Evolutionary conservation across 2,329 filamentous ascomycete species (phyloP), one percentile per base, ranked within the genome.

Genomic region (Torrubiella hemipterigena): DNA sequence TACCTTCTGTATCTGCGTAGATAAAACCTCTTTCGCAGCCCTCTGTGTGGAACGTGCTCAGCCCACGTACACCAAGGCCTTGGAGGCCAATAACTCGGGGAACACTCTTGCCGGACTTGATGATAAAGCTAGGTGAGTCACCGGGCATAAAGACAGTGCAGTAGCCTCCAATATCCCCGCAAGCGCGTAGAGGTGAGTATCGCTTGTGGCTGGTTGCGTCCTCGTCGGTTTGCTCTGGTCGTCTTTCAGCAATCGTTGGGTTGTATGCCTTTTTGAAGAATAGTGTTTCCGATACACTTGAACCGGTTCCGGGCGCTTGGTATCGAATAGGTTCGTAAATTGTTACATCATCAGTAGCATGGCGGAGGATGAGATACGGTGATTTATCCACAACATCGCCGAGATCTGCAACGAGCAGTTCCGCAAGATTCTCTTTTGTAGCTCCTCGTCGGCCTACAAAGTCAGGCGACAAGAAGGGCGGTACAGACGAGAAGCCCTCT

Each of bases 71-170:
- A 7, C 72, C 70, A 11, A 67, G 61, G 1, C 81, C 79, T 37
- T 78, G 73, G 2, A 95, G 59, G 9, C 73, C 68, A n/a, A 93
- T 55, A 11, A 94, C 70, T 41, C 75, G 77, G 0, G 89, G 86
- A 5, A 69, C 56, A 31, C 79, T 86, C 41, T 84, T 81, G 21
- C 84, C 72, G 29, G 84, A 84, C 46, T 83, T 93, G 26, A 95
- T 52, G 27, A 98, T 60, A 50, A 96, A 87, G 35, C 76, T 78
- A 1, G 89, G 81, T 1, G 84, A 84, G 4, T 68, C 56, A 0
- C 89, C 87, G 1, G 85, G 77, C 30, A 95, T 67, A 48, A 94
- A 91, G 2, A 96, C 77, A 2, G 81, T 72, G 47, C 74, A 79
- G 51, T 87, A 86, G 4, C 85, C 84, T 18, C 69, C 73, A n/a